These are phyloP conservation scores for Paragyromitra xinjiangensis DNA, from an alignment of 495 filamentous ascomycete genomes.

Conservation along the genomic window DNA sequence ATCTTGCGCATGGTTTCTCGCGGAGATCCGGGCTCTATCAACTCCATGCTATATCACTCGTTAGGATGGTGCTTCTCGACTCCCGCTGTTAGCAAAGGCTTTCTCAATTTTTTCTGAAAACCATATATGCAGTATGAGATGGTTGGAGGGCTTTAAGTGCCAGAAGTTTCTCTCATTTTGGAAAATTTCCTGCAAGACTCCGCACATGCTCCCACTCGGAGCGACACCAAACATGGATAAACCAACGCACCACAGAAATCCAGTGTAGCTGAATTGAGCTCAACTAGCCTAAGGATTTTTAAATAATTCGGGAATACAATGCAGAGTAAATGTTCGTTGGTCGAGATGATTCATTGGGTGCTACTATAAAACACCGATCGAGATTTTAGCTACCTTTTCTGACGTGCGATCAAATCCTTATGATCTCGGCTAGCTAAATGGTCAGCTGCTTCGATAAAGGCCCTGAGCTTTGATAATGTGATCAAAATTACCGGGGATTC, in stretches of 20 bases:
- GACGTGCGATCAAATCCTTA: not conserved
- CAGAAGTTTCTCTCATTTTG: not conserved
- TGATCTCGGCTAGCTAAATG: not conserved
- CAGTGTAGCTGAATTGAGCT: not conserved
- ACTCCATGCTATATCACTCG: slow-evolving; percentile 13
- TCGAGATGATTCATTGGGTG: not conserved
- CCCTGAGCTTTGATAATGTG: not conserved
- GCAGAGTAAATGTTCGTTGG: not conserved
- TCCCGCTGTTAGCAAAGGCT: not conserved
- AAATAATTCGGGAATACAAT: not conserved
- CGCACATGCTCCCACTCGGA: not conserved
- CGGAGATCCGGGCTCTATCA: not conserved
- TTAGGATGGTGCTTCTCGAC: not conserved
- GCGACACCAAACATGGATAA: not conserved
- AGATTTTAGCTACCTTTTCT: not conserved
- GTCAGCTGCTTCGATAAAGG: not conserved
- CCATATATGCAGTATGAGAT: not conserved
- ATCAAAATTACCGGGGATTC: not conserved
- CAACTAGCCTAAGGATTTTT: not conserved
- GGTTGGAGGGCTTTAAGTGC: no score
- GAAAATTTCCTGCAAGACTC: not conserved
- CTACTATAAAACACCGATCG: not conserved
- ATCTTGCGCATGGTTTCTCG: not conserved
- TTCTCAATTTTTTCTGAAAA: not conserved
- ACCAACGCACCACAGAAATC: not conserved